These are phyloP conservation scores for Cladophialophora bantiana DNA, from an alignment of 2,329 filamentous ascomycete genomes.

Conservation along the genomic window DNA sequence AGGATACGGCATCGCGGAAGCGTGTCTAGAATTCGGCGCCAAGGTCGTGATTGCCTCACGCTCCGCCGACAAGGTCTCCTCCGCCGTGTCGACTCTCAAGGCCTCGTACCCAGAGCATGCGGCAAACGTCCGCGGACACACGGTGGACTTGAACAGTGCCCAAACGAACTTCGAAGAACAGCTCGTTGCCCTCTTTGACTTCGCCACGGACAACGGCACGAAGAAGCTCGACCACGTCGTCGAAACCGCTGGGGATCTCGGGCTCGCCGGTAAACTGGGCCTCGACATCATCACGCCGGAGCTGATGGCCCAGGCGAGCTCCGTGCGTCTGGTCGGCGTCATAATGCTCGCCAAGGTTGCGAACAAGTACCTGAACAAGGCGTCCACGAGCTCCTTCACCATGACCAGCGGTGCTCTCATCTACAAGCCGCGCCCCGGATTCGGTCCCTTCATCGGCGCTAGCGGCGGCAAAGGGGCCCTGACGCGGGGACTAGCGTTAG, in stretches of 20 bases:
- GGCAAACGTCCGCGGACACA: constrained; percentile 48
- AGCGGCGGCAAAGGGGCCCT: constrained; percentile 45
- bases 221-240: constrained; percentile 58
- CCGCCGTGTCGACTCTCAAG: constrained; percentile 51
- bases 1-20: constrained; percentile 61
- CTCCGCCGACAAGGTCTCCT: constrained; percentile 50
- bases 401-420: constrained; percentile 50
- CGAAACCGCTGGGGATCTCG: constrained; percentile 55
- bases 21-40: constrained; percentile 58
- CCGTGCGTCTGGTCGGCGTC: constrained; percentile 47
- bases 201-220: constrained; percentile 40
- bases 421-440: constrained; percentile 46
- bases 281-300: constrained; percentile 43
- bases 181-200: constrained; percentile 52
- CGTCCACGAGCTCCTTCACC: constrained; percentile 47
- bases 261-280: constrained; percentile 39
- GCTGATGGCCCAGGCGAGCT: constrained; percentile 36
- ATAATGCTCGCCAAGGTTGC: constrained; percentile 53
- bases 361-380: constrained; percentile 45
- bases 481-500: constrained; percentile 49
- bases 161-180: constrained; percentile 53
- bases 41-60: constrained; percentile 64
- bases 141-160: constrained; percentile 51
- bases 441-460: constrained; percentile 42
- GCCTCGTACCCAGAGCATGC: constrained; percentile 50